Conservation (phyloP, 495 filamentous ascomycete species). For the Evansstolkia leycettana region DNA sequence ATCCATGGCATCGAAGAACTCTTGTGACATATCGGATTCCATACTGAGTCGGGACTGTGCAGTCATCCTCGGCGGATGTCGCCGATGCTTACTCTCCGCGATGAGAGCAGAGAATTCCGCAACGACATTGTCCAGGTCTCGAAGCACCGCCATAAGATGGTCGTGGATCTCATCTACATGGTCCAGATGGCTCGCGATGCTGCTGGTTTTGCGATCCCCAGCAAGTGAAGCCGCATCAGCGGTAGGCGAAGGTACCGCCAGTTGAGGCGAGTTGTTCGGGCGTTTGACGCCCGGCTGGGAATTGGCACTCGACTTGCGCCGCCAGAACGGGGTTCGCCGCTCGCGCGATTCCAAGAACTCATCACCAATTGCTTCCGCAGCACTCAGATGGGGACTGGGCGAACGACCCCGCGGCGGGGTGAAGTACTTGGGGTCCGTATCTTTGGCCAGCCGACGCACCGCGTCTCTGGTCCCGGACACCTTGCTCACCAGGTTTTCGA, state of each 20-base stretch:
- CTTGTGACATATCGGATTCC: slow-evolving; percentile 69
- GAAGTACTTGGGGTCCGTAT: slow-evolving; percentile 58
- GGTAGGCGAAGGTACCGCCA: slow-evolving; percentile 18
- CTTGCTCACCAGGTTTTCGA: slow-evolving; percentile 69
- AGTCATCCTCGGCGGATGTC: slow-evolving; percentile 37
- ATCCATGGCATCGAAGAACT: slow-evolving; percentile 88
- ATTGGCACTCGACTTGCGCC: slow-evolving; percentile 58
- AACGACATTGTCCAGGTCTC: slow-evolving; percentile 72
- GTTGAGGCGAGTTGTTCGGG: slow-evolving; percentile 3
- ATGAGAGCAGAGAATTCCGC: slow-evolving; percentile 69
- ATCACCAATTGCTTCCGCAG: slow-evolving; percentile 8
- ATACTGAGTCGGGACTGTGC: slow-evolving; percentile 58
- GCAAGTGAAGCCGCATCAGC: slow-evolving; percentile 17
- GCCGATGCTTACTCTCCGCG: slow-evolving; percentile 64
- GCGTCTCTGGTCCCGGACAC: slow-evolving; percentile 84
- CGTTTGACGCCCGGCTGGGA: slow-evolving; percentile 15
- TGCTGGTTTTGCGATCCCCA: slow-evolving; percentile 27
- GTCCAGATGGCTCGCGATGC: slow-evolving; percentile 25
- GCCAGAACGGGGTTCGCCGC: slow-evolving; percentile 67
- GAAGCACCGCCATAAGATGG: slow-evolving; percentile 65
- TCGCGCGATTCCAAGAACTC: slow-evolving; percentile 25
- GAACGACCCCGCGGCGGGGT: slow-evolving; percentile 22
- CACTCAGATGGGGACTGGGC: slow-evolving; percentile 22
- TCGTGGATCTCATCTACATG: slow-evolving; percentile 55
- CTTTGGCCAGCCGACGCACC: slow-evolving; percentile 68